Base-by-base conservation (phyloP, 495 filamentous ascomycete genomes). In the Massariosphaeria phaeospora region DNA sequence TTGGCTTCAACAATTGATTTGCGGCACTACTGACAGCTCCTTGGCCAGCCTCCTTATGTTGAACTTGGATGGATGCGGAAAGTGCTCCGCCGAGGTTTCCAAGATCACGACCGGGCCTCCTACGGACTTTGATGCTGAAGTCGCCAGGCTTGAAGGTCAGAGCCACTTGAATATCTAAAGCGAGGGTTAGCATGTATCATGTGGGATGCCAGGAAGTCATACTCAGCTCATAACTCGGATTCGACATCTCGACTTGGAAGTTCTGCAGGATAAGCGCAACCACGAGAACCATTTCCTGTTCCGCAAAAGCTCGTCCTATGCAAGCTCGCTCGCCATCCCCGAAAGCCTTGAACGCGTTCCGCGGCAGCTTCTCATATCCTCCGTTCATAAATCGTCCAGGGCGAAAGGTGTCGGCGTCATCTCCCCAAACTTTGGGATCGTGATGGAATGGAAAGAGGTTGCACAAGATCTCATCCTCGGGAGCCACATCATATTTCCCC, bases 111-210 rank as follows among this genome's bases (percentile, higher is more conserved):
- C 49, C 49, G 5, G 39, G 39, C 36, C 49, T 26, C 33, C 49
- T 53, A 3, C 49, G 49, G 35, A 44, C 49, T 20, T 53, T 57
- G 48, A 57, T 49, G 21, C 35, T 50, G 46, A 61, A 61, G 15
- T 52, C 36, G 2, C 30, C 30, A n/a, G 58, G 58, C 53, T 57
- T 61, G 31, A 56, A 2, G 15, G 58, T 57, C 8, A 61, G 45
- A 17, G 52, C 40, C 3, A 33, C 39, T 23, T 43, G 20, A 17
- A 52, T 11, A 24, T 43, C 40, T 44, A 35, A 36, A 15, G 17
- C 8, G 10, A 46, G 13, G 12, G 23, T 46, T 10, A 39, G 29
- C 40, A 6, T 38, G n/a, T 38, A 17, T 38, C 5, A 33, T 30
- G 5, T 1, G 29, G n/a, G 33, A 17, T n/a, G n/a, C n/a, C n/a